Base-by-base conservation (phyloP, 768 basidiomycete genomes). In the Mycena haematopus region DNA sequence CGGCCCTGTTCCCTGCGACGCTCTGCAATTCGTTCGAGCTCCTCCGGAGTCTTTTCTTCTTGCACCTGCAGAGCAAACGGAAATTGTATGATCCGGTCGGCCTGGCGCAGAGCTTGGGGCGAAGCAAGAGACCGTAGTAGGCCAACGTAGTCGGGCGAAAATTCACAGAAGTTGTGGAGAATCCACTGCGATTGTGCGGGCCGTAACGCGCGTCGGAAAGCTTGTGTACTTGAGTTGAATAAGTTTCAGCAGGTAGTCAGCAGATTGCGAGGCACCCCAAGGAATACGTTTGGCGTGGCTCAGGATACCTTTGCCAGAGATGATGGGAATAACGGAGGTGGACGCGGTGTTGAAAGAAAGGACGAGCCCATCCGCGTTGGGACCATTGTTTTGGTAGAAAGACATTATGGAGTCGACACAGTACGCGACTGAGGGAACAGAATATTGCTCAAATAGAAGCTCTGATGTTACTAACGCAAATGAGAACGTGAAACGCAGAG, bases 141-240 rank as follows among this genome's bases (percentile, higher is more conserved):
- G 0, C 78, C 74, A 0, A 83, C 76, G 72, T 97, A 99, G 74
- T 96, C 90, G 0, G 84, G 75, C 0, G 94, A 81, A 68, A 96
- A 90, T 74, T 90, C 88, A 74, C 93, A 95, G 68, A 93, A 90
- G 51, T 86, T 92, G 59, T 90, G 90, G 27, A 93, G 80, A 86
- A 99, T 95, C 89, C 93, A 96, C 95, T 98, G 65, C 7, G 94
- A 86, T 69, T 98, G 96, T 0, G 79, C 71, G 17, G 84, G 71
- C n/a, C 0, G 91, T 91, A 13, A 98, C 86, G 45, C 93, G 88
- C 1, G 90, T 91, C 6, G 94, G 92, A 73, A 99, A 99, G 49
- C 82, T 90, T 27, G 96, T 91, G 72, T 99, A 97, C 75, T 99
- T 99, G 36, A 99, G 84, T 72, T 98, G 96, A 44, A 96, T 88